Base-by-base conservation (phyloP, 1,284 basidiomycete species). In the Puccinia polysora region DNA sequence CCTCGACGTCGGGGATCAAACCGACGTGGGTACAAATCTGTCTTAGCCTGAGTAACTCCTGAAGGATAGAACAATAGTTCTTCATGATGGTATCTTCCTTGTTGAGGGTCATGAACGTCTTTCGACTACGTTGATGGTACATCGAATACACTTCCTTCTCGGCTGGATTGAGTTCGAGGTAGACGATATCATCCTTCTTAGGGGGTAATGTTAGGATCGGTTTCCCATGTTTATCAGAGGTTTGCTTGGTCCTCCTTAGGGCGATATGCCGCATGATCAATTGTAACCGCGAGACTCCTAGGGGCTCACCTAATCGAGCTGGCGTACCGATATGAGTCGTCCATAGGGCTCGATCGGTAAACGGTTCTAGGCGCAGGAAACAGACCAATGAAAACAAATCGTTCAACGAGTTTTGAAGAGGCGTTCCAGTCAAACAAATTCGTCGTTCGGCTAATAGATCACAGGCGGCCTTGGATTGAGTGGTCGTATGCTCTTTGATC, bases 11-110 rank as follows among this genome's bases (percentile, higher is more conserved):
- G 36, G 79, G 75, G 1, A 97, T 90, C 40, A 99, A 85, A 76
- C 94, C 91, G 76, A 87, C 90, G 81, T 98, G 94, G 79, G 97
- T 91, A 82, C 96, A 98, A 63, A 97, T 97, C 82, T 98, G 93
- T 47, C 96, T 89, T 45, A 99, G 84, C 8, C 91, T 89, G 65
- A 97, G 83, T 71, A 97, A 89, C 83, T 95, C 94, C 82, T 97
- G 94, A 75, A 99, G 81, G 76, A 98, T 96, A 65, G 93, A 92
- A 73, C 96, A 95, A 77, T 97, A 97, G 79, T 97, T 97, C 85
- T 94, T 94, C 87, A 91, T 91, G 43, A 80, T 78, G 62, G 96
- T 88, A 79, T 94, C 90, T 76, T 90, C 89, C 79, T 89, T 89
- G 80, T 87, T 84, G 71, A 97, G 84, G 49, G 59, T 73, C 34